These are phyloP conservation scores for Zygnema circumcarinatum DNA, from an alignment of 139 green algal species.

Conservation along the genomic window DNA sequence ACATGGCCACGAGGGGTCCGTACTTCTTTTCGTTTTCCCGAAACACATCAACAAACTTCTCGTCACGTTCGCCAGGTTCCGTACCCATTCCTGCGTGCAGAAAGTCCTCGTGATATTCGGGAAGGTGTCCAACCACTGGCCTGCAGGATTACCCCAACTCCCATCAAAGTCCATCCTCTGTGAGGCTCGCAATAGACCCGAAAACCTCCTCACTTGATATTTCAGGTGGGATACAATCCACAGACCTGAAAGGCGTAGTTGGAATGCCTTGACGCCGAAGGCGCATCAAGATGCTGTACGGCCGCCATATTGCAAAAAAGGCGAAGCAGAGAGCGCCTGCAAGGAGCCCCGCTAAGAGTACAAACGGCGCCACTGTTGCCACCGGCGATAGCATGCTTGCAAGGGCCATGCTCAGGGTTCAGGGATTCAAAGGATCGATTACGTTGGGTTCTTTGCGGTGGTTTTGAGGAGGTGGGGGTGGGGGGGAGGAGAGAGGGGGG, in stretches of 20 bases:
- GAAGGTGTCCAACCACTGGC: neutral
- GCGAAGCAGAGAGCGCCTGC: too few relatives aligned
- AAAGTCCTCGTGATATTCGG: neutral
- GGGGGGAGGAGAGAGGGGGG: too few relatives aligned
- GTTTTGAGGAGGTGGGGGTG: too few relatives aligned
- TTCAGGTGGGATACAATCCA: neutral
- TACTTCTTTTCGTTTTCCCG: neutral
- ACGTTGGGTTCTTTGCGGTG: too few relatives aligned
- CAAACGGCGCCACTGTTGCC: too few relatives aligned
- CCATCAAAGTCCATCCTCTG: neutral
- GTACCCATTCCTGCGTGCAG: neutral
- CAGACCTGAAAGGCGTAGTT: neutral
- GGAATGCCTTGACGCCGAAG: neutral
- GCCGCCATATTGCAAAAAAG: too few relatives aligned
- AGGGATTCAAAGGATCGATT: too few relatives aligned
- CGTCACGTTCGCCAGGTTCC: neutral
- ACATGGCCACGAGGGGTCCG: neutral
- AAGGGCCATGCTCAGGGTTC: too few relatives aligned
- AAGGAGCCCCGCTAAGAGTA: too few relatives aligned
- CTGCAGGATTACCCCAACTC: neutral
- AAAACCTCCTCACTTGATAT: neutral
- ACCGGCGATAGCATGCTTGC: too few relatives aligned
- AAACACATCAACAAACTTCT: neutral
- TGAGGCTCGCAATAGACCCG: neutral
- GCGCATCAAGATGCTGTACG: neutral